Conservation (phyloP, 2,329 filamentous ascomycete genomes). For the Phialophora tarda region DNA sequence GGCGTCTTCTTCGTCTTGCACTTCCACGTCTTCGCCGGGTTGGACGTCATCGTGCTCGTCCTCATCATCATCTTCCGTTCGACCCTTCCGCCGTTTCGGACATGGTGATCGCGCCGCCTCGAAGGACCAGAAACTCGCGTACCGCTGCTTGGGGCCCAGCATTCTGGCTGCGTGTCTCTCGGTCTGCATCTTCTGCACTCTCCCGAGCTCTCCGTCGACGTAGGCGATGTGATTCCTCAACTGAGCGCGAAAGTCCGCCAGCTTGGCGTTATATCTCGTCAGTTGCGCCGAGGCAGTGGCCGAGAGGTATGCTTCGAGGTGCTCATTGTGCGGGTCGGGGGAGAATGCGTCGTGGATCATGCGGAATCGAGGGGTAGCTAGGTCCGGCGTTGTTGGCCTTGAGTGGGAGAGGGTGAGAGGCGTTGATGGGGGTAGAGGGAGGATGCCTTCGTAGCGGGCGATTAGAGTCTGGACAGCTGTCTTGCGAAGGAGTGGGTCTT, state of each 20-base stretch:
- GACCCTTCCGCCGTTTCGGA: background rate
- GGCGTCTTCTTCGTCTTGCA: background rate
- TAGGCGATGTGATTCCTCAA: slow-evolving; percentile 26
- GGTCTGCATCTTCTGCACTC: slow-evolving; percentile 21
- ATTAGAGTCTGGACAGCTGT: slow-evolving; percentile 38
- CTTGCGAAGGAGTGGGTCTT: slow-evolving; percentile 32
- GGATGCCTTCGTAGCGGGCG: slow-evolving; percentile 33
- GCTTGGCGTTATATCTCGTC: slow-evolving; percentile 24
- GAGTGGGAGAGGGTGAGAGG: background rate
- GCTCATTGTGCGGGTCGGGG: slow-evolving; percentile 27
- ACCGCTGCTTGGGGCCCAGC: slow-evolving; percentile 23
- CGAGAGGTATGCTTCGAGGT: slow-evolving; percentile 29
- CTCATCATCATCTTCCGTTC: background rate
- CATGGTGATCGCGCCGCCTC: slow-evolving; percentile 1
- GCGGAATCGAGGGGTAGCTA: slow-evolving; percentile 30
- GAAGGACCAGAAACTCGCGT: slow-evolving; percentile 35
- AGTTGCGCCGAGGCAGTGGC: slow-evolving; percentile 15
- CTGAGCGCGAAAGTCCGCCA: slow-evolving; percentile 26
- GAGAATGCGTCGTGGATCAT: slow-evolving; percentile 35
- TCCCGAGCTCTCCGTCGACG: slow-evolving; percentile 17
- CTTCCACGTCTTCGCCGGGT: background rate
- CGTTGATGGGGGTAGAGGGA: slow-evolving; percentile 22
- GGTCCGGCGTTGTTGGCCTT: background rate
- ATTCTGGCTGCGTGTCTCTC: slow-evolving; percentile 22
- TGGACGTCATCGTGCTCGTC: background rate